A percentile compares a stretch with the other conserved stretches of the same genome.
Evolutionary conservation across 257 asterid genomes (phyloP).

Genomic region (Salvia rosmarinus): DNA sequence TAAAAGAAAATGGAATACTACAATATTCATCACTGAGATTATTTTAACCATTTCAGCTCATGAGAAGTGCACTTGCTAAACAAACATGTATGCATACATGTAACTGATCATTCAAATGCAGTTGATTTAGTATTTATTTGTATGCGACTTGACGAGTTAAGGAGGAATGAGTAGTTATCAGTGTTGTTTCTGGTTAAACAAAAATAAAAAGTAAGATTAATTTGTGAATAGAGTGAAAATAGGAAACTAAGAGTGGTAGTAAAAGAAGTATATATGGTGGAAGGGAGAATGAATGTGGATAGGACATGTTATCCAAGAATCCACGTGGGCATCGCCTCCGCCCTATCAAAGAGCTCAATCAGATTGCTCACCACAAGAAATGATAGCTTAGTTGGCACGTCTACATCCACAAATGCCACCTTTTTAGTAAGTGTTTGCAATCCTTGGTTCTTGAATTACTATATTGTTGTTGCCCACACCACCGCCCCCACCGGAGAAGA

Average conservation of each 20-base stretch:
- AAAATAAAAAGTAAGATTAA: no score
- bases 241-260: background rate
- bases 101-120: no score
- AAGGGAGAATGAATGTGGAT: constrained; percentile 31
- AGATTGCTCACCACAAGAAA: constrained; percentile 48
- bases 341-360: constrained; percentile 53
- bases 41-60: no score
- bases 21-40: no score
- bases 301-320: constrained; percentile 51
- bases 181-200: no score
- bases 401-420: constrained; percentile 63
- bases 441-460: constrained; percentile 52
- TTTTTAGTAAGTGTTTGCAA: constrained; percentile 41
- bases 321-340: constrained; percentile 51
- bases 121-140: no score
- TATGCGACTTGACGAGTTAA: no score
- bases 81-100: no score
- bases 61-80: no score
- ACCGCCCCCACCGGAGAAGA: background rate
- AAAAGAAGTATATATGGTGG: background rate
- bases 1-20: no score
- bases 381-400: constrained; percentile 52
- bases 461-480: background rate
- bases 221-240: background rate
- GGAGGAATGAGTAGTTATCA: no score